These are phyloP conservation scores for Paxillus involutus DNA, from an alignment of 768 basidiomycete genomes.

Conservation along the genomic window DNA sequence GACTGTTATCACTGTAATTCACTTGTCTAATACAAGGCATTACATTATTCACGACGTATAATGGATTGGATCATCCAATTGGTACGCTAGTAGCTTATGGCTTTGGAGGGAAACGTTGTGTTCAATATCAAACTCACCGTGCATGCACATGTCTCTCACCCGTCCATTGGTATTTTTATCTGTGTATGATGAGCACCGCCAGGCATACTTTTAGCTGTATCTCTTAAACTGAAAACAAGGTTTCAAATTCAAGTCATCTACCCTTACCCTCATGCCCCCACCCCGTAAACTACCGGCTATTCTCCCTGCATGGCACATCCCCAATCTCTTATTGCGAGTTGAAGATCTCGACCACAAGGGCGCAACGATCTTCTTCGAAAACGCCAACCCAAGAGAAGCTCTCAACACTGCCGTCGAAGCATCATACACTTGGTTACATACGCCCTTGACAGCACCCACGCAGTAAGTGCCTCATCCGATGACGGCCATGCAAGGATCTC, in stretches of 20 bases:
- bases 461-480: conserved; percentile 37
- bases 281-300: conserved; percentile 21
- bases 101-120: background rate
- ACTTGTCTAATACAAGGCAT: background rate
- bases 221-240: too few species aligned
- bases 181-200: background rate
- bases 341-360: conserved; percentile 64
- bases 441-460: conserved; percentile 44
- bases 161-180: background rate
- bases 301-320: conserved; percentile 50
- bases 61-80: background rate
- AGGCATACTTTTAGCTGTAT: too few species aligned
- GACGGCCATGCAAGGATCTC: background rate
- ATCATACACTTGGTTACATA: conserved; percentile 43
- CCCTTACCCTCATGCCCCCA: conserved; percentile 2
- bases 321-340: conserved; percentile 52
- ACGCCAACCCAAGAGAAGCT: conserved; percentile 42
- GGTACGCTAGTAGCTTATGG: background rate
- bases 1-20: background rate
- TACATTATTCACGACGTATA: background rate
- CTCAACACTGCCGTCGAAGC: conserved; percentile 39
- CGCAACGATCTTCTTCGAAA: conserved; percentile 51
- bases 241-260: background rate
- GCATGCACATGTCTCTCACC: background rate
- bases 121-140: background rate